phyloP scores from a whole-genome alignment of 768 basidiomycete species.

The Termitomyces sp. region DNA sequence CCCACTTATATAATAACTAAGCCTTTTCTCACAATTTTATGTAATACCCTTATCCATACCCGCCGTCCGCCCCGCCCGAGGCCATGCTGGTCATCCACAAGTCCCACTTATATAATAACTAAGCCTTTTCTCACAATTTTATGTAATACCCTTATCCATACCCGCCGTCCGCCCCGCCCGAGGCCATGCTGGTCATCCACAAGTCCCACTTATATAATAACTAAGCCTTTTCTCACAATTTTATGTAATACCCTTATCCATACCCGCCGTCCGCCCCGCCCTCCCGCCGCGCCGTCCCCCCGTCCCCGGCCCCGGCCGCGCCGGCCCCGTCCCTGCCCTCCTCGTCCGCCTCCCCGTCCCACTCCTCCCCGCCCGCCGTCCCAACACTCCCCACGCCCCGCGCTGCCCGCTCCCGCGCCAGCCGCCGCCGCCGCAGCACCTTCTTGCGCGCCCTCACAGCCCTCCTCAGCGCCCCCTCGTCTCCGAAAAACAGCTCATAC shows the following conservation, averaged over 20 bases:
- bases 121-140: no score
- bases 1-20: no score
- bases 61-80: background rate
- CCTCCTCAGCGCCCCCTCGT: constrained; percentile 47
- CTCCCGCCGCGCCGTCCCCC: background rate
- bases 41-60: background rate
- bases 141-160: no score
- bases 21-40: no score
- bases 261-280: no score
- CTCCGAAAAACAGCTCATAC: constrained; percentile 88
- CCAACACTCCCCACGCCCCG: constrained; percentile 29
- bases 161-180: no score
- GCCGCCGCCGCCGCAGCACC: constrained; percentile 63
- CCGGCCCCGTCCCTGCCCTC: no score
- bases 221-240: no score
- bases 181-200: background rate
- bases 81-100: background rate
- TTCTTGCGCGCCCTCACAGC: constrained; percentile 72
- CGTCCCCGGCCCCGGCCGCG: background rate
- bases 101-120: no score
- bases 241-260: no score
- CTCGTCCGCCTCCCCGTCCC: constrained; percentile 20
- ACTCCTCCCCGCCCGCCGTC: constrained; percentile 13
- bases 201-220: no score
- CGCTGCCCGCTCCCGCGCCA: constrained; percentile 70